These are phyloP conservation scores for Termitomyces sp. DNA, from an alignment of 768 basidiomycete genomes.

Conservation along the genomic window DNA sequence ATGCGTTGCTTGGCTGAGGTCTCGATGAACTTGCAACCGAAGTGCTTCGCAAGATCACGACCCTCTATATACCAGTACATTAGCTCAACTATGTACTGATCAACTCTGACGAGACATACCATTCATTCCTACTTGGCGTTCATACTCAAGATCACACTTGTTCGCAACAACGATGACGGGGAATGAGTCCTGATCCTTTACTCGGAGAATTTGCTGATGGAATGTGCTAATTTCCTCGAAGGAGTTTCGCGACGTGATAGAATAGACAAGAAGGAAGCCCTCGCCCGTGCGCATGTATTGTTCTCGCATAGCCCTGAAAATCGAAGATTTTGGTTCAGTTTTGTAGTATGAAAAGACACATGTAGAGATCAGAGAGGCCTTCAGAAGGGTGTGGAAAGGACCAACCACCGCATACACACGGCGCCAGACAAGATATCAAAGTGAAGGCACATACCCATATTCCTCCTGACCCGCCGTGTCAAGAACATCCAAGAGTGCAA, in stretches of 20 bases:
- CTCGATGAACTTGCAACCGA: slow-evolving; percentile 92
- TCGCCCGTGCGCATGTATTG: slow-evolving; percentile 99
- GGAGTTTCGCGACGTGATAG: slow-evolving; percentile 95
- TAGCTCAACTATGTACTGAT: not conserved
- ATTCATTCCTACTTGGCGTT: slow-evolving; percentile 93
- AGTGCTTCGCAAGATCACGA: slow-evolving; percentile 91
- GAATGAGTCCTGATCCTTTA: slow-evolving; percentile 95
- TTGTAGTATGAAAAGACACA: not conserved
- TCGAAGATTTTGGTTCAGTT: not conserved
- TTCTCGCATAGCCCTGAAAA: slow-evolving; percentile 89
- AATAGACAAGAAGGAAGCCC: slow-evolving; percentile 96
- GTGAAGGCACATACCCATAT: slow-evolving; percentile 70
- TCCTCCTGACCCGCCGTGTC: slow-evolving; percentile 99
- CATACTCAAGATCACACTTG: slow-evolving; percentile 94
- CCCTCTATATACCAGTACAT: slow-evolving; percentile 65
- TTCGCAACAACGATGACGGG: slow-evolving; percentile 98
- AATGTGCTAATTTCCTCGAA: slow-evolving; percentile 97
- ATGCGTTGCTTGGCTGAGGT: slow-evolving; percentile 96
- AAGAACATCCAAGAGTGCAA: slow-evolving; percentile 94
- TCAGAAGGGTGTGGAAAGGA: not conserved
- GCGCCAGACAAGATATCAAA: slow-evolving; percentile 1
- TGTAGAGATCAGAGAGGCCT: not conserved
- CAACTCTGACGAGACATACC: slow-evolving; percentile 40
- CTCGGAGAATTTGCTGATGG: slow-evolving; percentile 93
- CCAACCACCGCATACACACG: not conserved